These are phyloP conservation scores for Zymoseptoria brevis DNA, from an alignment of 2,329 filamentous ascomycete species.

Conservation along the genomic window DNA sequence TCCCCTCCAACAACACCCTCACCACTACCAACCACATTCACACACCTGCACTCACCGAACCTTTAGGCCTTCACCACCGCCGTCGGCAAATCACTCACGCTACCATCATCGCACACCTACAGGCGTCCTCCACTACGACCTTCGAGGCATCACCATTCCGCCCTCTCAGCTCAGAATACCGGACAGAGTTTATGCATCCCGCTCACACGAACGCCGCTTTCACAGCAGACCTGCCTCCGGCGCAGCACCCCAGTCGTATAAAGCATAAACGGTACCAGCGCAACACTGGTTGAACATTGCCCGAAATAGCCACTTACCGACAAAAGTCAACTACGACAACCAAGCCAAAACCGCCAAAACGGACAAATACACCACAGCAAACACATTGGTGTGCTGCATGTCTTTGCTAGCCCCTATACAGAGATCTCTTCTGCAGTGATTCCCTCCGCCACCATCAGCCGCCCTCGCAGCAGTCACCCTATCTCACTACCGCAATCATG, in stretches of 20 bases:
- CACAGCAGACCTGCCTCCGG: conserved; percentile 86
- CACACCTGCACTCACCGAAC: conserved; percentile 1
- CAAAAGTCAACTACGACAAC: conserved; percentile 10
- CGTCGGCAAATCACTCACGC: conserved; percentile 5
- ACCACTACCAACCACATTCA: not conserved
- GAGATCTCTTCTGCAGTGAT: conserved; percentile 6
- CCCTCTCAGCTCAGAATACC: conserved; percentile 10
- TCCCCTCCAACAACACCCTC: not conserved
- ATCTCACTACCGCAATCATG: conserved; percentile 60
- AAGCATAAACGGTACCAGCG: conserved; percentile 82
- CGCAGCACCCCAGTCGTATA: conserved; percentile 88
- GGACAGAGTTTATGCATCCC: conserved; percentile 87
- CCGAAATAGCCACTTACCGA: conserved; percentile 9
- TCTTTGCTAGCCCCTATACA: conserved; percentile 39
- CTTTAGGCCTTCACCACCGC: not conserved
- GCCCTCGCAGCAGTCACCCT: conserved; percentile 8
- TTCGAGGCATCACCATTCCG: conserved; percentile 14
- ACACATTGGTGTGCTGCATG: conserved; percentile 43
- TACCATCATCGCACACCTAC: not conserved
- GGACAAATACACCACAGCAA: conserved; percentile 22
- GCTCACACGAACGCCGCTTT: conserved; percentile 79
- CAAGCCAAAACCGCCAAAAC: conserved; percentile 13
- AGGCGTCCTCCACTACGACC: conserved; percentile 14
- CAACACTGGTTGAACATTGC: conserved; percentile 70
- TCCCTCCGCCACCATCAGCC: conserved; percentile 1